phyloP scores from a whole-genome alignment of 371 early-diverging fungal genomes.

The Rhizopus delemar region DNA sequence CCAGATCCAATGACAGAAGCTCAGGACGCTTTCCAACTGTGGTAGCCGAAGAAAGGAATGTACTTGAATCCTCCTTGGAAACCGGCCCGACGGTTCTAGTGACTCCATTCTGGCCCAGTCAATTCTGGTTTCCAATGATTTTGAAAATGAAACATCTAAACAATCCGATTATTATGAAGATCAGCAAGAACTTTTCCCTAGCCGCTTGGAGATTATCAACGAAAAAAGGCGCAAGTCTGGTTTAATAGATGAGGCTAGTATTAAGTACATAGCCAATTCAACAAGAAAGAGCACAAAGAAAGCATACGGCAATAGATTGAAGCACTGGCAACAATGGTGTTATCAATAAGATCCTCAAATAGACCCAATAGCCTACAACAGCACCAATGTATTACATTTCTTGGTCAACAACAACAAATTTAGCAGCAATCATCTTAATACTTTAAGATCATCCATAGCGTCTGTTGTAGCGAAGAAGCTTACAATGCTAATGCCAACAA shows the following conservation, averaged over 20 bases:
- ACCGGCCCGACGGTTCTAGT: conserved; percentile 1
- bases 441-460: too few relatives aligned
- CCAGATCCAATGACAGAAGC: neutral
- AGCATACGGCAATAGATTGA: too few relatives aligned
- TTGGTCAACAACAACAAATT: too few relatives aligned
- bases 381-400: too few relatives aligned
- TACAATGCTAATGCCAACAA: too few relatives aligned
- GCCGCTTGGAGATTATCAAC: conserved; percentile 6
- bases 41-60: conserved; percentile 1
- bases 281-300: too few relatives aligned
- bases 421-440: too few relatives aligned
- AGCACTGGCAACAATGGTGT: too few relatives aligned
- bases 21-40: neutral
- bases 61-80: conserved; percentile 5
- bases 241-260: neutral
- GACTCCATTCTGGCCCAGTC: neutral
- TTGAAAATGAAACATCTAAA: neutral
- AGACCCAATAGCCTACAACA: too few relatives aligned
- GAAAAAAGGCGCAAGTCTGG: neutral
- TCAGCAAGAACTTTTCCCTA: neutral
- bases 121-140: conserved; percentile 1
- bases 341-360: too few relatives aligned
- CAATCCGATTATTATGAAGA: neutral
- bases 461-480: too few relatives aligned
- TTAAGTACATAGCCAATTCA: neutral